A percentile compares a stretch with the other conserved stretches of the same genome.
Conservation (phyloP, 331 rosid genomes). For the Malus hybrid region DNA sequence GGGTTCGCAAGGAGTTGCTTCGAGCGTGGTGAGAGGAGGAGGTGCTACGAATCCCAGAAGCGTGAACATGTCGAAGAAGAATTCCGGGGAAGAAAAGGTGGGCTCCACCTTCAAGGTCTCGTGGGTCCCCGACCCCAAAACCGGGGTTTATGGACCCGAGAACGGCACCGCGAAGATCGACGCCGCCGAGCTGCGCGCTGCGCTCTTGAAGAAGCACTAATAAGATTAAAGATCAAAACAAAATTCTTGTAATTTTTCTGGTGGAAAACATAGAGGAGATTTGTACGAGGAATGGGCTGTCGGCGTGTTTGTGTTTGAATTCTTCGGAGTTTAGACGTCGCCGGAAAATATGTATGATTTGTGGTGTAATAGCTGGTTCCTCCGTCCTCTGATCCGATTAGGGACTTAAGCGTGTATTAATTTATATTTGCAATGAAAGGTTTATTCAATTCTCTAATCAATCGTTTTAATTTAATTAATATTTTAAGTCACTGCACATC, state of each 20-base stretch:
- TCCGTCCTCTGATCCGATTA: not conserved
- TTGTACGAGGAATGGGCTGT: conserved; percentile 10
- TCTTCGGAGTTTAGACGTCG: not conserved
- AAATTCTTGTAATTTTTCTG: not conserved
- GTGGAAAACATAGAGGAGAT: not conserved
- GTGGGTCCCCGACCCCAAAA: conserved; percentile 82
- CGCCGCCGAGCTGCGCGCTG: conserved; percentile 60
- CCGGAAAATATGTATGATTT: not conserved
- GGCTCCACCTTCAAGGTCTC: conserved; percentile 32
- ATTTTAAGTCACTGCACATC: not conserved
- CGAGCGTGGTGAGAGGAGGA: conserved; percentile 32
- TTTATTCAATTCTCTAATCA: not conserved
- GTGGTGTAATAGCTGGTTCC: conserved; percentile 1
- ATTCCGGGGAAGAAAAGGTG: conserved; percentile 32
- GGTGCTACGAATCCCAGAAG: conserved; percentile 12
- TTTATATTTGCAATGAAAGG: not conserved
- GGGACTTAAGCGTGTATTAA: not conserved
- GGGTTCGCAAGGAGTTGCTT: conserved; percentile 33
- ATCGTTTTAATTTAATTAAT: not conserved
- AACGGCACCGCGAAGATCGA: conserved; percentile 40
- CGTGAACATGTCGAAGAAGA: conserved; percentile 29
- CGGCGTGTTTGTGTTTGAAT: conserved; percentile 5
- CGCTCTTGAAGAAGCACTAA: conserved; percentile 29
- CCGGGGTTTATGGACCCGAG: conserved; percentile 78
- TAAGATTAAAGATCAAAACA: no score